These are phyloP conservation scores for Cyphellophora europaea DNA, from an alignment of 2,329 filamentous ascomycete genomes.

Conservation along the genomic window DNA sequence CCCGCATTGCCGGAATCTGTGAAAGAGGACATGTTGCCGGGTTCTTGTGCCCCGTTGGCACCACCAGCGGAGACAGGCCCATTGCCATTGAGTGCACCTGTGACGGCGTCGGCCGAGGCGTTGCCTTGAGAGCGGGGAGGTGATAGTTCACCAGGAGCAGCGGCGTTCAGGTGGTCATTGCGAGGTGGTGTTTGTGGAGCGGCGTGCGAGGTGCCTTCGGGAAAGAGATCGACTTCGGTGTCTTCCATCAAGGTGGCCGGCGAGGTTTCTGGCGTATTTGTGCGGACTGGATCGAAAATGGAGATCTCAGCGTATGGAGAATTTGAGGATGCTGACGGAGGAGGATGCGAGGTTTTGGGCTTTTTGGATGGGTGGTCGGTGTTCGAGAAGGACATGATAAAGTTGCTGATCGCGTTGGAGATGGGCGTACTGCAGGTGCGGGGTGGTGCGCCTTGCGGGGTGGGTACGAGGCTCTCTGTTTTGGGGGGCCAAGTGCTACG, in stretches of 20 bases:
- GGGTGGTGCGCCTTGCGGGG: too few species aligned
- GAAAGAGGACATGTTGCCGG: neutral
- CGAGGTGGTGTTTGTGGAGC: conserved; percentile 9
- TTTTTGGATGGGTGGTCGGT: too few species aligned
- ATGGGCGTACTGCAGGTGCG: too few species aligned
- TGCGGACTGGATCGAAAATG: too few species aligned
- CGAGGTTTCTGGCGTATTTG: too few species aligned
- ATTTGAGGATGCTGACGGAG: too few species aligned
- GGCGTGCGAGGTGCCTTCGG: neutral
- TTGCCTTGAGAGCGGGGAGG: conserved; percentile 15
- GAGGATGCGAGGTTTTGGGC: too few species aligned
- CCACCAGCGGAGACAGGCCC: neutral
- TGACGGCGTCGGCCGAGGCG: neutral
- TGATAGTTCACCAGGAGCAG: conserved; percentile 20
- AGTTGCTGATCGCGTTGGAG: too few species aligned
- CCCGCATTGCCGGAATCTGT: neutral
- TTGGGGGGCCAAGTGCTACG: too few species aligned
- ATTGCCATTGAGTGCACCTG: conserved; percentile 1
- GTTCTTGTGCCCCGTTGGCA: neutral
- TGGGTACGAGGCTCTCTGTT: too few species aligned
- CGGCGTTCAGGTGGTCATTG: conserved; percentile 20
- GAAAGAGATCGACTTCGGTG: conserved; percentile 1
- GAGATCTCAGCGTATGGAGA: too few species aligned
- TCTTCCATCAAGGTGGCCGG: neutral
- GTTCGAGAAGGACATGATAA: too few species aligned